phyloP scores from a whole-genome alignment of 2,329 filamentous ascomycete genomes.

The Colletotrichum truncatum region DNA sequence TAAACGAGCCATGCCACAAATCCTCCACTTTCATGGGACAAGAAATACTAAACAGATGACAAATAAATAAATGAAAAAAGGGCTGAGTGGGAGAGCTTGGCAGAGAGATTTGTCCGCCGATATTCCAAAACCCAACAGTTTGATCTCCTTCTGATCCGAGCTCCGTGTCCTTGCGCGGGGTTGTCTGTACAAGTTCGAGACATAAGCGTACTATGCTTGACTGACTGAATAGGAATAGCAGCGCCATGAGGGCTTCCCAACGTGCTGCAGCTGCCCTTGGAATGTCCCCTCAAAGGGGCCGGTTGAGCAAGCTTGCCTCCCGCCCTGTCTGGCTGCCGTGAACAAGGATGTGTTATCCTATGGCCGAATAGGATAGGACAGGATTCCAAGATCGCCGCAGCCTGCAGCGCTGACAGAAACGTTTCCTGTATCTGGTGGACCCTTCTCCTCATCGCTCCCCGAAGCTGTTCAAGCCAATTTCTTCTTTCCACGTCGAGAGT shows the following conservation, averaged over 20 bases:
- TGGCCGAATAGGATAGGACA: background rate
- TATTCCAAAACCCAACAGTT: background rate
- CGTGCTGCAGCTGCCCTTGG: background rate
- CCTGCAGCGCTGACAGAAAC: constrained; percentile 25
- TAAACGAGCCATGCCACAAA: background rate
- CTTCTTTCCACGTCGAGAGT: background rate
- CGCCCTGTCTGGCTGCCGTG: background rate
- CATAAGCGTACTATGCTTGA: constrained; percentile 2
- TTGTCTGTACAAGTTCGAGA: constrained; percentile 19
- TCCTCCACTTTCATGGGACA: background rate
- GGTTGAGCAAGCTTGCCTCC: background rate
- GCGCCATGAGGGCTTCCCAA: background rate
- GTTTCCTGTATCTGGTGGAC: constrained; percentile 4
- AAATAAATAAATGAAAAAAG: constrained; percentile 4
- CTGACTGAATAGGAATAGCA: background rate
- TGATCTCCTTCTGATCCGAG: constrained; percentile 7
- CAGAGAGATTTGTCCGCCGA: background rate
- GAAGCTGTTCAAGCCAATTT: background rate
- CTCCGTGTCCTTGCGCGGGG: constrained; percentile 10
- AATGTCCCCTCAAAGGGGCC: background rate
- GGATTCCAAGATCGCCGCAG: constrained; percentile 6
- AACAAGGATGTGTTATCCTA: constrained; percentile 4
- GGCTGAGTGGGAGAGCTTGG: background rate
- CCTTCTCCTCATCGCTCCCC: background rate
- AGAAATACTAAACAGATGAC: background rate